phyloP scores from a whole-genome alignment of 768 basidiomycete species.

The Tulasnella calospora region DNA sequence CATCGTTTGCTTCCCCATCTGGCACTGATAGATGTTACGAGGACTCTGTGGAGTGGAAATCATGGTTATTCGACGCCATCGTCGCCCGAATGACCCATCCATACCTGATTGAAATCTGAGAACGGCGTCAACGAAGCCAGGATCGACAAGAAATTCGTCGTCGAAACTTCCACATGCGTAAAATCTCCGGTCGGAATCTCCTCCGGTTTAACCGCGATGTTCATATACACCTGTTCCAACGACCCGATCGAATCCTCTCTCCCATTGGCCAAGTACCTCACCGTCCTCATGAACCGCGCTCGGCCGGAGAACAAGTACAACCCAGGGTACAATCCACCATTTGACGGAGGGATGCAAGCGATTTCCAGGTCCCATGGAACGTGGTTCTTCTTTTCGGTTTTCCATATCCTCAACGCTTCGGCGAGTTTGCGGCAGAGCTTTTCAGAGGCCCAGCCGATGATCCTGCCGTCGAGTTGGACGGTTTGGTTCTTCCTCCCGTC shows the following conservation, averaged over 20 bases:
- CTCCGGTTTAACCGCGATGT: conserved; percentile 84
- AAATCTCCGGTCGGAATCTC: conserved; percentile 73
- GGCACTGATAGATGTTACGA: conserved; percentile 90
- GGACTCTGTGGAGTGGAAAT: conserved; percentile 54
- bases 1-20: conserved; percentile 99
- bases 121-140: conserved; percentile 97
- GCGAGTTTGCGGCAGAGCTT: conserved; percentile 72
- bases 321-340: conserved; percentile 95
- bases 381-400: conserved; percentile 77
- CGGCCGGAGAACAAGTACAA: conserved; percentile 83
- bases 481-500: conserved; percentile 74
- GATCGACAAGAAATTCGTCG: conserved; percentile 94
- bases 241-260: conserved; percentile 85
- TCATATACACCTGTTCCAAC: conserved; percentile 99
- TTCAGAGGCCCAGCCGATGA: conserved; percentile 90
- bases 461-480: conserved; percentile 90
- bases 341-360: conserved; percentile 79
- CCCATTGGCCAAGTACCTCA: conserved; percentile 83
- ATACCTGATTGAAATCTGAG: conserved; percentile 96
- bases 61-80: conserved; percentile 2
- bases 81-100: conserved; percentile 22
- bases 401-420: conserved; percentile 83
- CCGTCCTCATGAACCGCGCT: conserved; percentile 96
- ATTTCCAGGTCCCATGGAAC: conserved; percentile 94
- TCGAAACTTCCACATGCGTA: conserved; percentile 88